Conservation (phyloP, 2,329 filamentous ascomycete species). For the Penicillium italicum region DNA sequence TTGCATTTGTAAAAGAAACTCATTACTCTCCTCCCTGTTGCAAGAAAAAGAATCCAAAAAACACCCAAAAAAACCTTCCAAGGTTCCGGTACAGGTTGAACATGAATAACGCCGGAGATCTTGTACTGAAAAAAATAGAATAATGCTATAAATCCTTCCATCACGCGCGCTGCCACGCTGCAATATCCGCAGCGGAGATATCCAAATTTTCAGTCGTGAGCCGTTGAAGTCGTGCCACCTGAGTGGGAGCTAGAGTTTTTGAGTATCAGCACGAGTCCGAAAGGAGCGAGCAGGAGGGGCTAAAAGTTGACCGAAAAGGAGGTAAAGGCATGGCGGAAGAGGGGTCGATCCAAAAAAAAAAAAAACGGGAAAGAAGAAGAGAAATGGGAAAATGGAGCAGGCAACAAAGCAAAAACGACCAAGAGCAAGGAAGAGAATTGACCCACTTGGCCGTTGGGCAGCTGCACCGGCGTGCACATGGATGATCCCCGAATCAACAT, state of each 20-base stretch:
- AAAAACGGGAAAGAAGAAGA: not conserved
- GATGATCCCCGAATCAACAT: slow-evolving; percentile 30
- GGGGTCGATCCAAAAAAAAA: slow-evolving; percentile 4
- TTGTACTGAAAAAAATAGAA: not conserved
- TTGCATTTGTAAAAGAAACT: not conserved
- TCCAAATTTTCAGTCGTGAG: slow-evolving; percentile 32
- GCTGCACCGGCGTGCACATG: slow-evolving; percentile 27
- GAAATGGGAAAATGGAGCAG: not conserved
- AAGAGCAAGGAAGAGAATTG: not conserved
- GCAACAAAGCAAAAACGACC: not conserved
- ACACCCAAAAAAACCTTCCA: not conserved
- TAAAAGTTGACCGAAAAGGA: not conserved
- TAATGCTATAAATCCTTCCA: not conserved
- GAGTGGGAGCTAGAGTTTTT: slow-evolving; percentile 21
- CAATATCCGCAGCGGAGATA: slow-evolving; percentile 31
- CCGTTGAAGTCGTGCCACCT: slow-evolving; percentile 24
- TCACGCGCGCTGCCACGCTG: slow-evolving; percentile 28
- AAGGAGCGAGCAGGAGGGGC: slow-evolving; percentile 1
- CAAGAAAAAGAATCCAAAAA: not conserved
- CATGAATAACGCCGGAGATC: not conserved
- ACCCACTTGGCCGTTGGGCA: slow-evolving; percentile 32
- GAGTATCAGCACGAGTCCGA: slow-evolving; percentile 16
- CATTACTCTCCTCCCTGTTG: not conserved
- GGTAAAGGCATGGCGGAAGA: not conserved
- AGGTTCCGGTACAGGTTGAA: not conserved